Percentiles rank a stretch among this genome's conserved stretches.
Conservation (phyloP, 2,329 filamentous ascomycete genomes). For the Arachnomyces sp. region DNA sequence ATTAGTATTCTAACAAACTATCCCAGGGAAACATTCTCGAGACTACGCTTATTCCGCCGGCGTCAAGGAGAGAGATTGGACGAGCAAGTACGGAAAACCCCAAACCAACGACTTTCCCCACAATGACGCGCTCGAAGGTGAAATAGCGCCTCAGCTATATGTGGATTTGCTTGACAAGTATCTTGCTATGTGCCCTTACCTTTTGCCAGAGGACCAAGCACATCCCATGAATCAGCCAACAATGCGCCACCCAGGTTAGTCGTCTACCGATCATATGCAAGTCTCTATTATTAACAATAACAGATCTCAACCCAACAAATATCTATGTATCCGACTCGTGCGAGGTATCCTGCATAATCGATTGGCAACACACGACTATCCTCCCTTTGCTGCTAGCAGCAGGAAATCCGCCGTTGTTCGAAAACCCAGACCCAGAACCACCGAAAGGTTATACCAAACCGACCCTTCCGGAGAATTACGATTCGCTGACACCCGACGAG, state of each 20-base stretch:
- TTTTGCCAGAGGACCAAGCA: slow-evolving; percentile 12
- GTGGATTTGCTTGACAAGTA: slow-evolving; percentile 17
- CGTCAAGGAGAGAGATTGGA: slow-evolving; percentile 14
- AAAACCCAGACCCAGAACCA: slow-evolving; percentile 17
- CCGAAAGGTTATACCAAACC: slow-evolving; percentile 12
- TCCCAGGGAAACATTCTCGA: slow-evolving; percentile 12
- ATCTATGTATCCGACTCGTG: slow-evolving; percentile 16
- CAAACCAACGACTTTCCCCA: slow-evolving; percentile 16
- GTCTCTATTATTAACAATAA: too few species aligned
- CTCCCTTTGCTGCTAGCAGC: slow-evolving; percentile 14
- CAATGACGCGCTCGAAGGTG: slow-evolving; percentile 15
- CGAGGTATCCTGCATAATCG: slow-evolving; percentile 16
- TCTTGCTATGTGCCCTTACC: slow-evolving; percentile 14
- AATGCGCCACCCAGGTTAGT: slow-evolving; percentile 16
- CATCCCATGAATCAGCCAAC: slow-evolving; percentile 12
- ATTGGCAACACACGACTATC: slow-evolving; percentile 20
- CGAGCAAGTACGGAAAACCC: slow-evolving; percentile 14
- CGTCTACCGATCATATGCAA: slow-evolving; percentile 3
- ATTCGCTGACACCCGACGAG: slow-evolving; percentile 10
- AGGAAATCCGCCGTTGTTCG: slow-evolving; percentile 15
- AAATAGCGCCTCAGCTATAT: slow-evolving; percentile 12
- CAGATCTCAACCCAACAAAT: slow-evolving; percentile 19
- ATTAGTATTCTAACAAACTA: neutral
- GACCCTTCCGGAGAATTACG: slow-evolving; percentile 13
- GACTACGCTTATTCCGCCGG: slow-evolving; percentile 15